Base-by-base conservation (phyloP, 2,329 filamentous ascomycete species). In the Apiospora saccharicola region DNA sequence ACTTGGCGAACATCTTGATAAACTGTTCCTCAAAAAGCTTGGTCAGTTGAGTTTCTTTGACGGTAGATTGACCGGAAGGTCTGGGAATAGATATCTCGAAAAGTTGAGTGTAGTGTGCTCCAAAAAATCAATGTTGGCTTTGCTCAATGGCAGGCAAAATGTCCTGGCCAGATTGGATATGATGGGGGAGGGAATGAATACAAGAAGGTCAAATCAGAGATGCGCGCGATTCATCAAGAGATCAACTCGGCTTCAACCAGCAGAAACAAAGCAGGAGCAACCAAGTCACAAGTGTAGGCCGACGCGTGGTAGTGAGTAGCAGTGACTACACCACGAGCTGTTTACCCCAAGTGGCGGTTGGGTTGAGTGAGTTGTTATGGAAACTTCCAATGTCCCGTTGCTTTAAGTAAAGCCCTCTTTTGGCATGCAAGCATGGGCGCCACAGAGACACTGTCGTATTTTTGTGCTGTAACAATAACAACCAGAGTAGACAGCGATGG, bases 1-100 rank as follows among this genome's bases (percentile, higher is more conserved):
- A 82, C 79, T 82, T 80, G 78, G 81, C 83, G 81, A 82, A 83
- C 86, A 88, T 88, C 78, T 78, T 86, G 83, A 77, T 77, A 72
- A 47, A 68, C 67, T 68, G 67, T 30, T 44, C 6, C 13, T 68
- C 30, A 5, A 19, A 41, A n/a, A 34, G 13, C 26, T 71, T 37
- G 53, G 37, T 70, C 53, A 64, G 49, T 46, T 30, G 0, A 22
- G 13, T 16, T 24, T 71, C 67, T 43, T 19, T 10, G 68, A 61
- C 22, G 16, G 22, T 47, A 8, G 19, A 47, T 22, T 47, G 44
- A 22, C 22, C 67, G 30, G 24, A 67, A 34, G 57, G 12, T 37
- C 68, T 41, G 34, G 57, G 22, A 64, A 64, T 67, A 57, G 24
- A 64, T 72, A 71, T 49, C 16, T 61, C 44, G 71, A 46, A 64